These are phyloP conservation scores for Zangia roseola DNA, from an alignment of 768 basidiomycete genomes.

Conservation along the genomic window DNA sequence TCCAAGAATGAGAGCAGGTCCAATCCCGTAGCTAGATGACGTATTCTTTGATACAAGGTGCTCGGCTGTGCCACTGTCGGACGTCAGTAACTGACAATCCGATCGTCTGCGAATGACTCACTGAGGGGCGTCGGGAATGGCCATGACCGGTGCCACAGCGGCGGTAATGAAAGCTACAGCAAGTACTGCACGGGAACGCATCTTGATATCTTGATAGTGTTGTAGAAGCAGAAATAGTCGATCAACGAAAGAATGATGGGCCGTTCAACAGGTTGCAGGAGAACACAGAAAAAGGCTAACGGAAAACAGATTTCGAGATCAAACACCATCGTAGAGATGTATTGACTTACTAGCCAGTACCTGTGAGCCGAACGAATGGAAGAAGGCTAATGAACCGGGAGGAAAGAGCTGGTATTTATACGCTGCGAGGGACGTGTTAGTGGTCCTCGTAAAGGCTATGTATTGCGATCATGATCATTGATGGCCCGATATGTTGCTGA, in stretches of 20 bases:
- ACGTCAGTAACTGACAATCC: neutral
- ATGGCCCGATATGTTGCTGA: no score
- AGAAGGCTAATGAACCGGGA: neutral
- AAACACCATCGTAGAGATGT: neutral
- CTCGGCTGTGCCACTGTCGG: neutral
- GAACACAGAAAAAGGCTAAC: conserved; percentile 16
- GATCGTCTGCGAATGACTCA: neutral
- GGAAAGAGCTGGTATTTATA: no score
- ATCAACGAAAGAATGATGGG: conserved; percentile 8
- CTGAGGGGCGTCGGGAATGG: conserved; percentile 5
- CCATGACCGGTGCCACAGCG: conserved; percentile 8
- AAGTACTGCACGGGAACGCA: conserved; percentile 8
- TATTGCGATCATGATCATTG: no score
- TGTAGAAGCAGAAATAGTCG: neutral
- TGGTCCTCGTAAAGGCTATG: no score
- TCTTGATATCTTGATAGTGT: conserved; percentile 8
- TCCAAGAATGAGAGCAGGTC: no score
- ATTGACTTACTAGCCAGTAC: conserved; percentile 23
- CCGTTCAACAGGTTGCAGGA: conserved; percentile 11
- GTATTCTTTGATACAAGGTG: neutral
- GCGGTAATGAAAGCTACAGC: conserved; percentile 3
- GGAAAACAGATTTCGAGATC: neutral
- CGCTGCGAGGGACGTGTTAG: no score
- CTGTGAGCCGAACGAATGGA: conserved; percentile 2
- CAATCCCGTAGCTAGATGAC: no score